Evolutionary conservation across 2,329 filamentous ascomycete genomes (phyloP).

Genomic region (Fusarium miscanthi): DNA sequence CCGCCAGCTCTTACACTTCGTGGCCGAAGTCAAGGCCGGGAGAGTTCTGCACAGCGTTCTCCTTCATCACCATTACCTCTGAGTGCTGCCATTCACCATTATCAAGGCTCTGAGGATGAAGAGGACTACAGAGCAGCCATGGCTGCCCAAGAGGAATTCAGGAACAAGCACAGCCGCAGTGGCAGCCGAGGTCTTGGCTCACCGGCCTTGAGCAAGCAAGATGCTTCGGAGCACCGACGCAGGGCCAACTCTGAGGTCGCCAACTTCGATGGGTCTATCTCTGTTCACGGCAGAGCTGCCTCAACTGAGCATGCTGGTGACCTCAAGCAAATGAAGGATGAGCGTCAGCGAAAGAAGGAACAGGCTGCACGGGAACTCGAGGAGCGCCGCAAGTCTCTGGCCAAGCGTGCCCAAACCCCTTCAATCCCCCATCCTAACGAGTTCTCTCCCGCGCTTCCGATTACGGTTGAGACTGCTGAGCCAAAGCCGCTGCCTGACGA

Average conservation of each 20-base stretch:
- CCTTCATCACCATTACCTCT: slow-evolving; percentile 86
- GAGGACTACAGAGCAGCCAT: slow-evolving; percentile 67
- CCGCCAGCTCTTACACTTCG: slow-evolving; percentile 62
- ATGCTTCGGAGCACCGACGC: slow-evolving; percentile 55
- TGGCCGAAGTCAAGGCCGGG: slow-evolving; percentile 71
- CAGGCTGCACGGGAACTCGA: slow-evolving; percentile 86
- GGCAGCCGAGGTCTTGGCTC: slow-evolving; percentile 56
- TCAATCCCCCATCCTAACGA: slow-evolving; percentile 80
- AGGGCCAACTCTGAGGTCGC: slow-evolving; percentile 48
- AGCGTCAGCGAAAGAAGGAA: slow-evolving; percentile 75
- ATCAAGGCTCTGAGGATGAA: slow-evolving; percentile 70
- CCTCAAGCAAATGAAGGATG: slow-evolving; percentile 66
- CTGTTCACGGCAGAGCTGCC: slow-evolving; percentile 49
- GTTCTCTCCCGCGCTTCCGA: slow-evolving; percentile 49
- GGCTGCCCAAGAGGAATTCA: slow-evolving; percentile 66
- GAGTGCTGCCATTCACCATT: slow-evolving; percentile 60
- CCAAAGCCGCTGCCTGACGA: slow-evolving; percentile 56
- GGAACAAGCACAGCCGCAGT: slow-evolving; percentile 65
- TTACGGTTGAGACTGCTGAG: slow-evolving; percentile 57
- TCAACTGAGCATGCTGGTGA: slow-evolving; percentile 65
- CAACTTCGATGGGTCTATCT: slow-evolving; percentile 49
- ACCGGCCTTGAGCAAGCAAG: slow-evolving; percentile 49
- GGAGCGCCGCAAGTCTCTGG: slow-evolving; percentile 85
- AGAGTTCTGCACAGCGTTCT: slow-evolving; percentile 71
- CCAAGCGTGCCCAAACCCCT: slow-evolving; percentile 81